Conservation (phyloP, 1,284 basidiomycete species). For the Bondarzewia mesenterica region DNA sequence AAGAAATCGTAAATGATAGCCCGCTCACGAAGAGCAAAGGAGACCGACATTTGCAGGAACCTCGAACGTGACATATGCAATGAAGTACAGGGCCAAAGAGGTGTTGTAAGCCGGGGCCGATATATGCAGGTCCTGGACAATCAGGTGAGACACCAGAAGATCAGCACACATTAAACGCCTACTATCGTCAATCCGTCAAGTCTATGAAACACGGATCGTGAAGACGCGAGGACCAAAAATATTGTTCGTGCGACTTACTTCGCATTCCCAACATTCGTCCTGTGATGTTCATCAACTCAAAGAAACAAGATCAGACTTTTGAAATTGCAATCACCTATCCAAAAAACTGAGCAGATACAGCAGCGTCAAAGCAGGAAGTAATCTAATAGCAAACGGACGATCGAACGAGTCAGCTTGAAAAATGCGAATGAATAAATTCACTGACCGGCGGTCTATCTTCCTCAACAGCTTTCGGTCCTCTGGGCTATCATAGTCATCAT, state of each 20-base stretch:
- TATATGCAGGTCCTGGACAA: slow-evolving; percentile 36
- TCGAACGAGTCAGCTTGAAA: slow-evolving; percentile 14
- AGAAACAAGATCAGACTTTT: not conserved
- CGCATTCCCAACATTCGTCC: slow-evolving; percentile 64
- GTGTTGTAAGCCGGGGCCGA: slow-evolving; percentile 48
- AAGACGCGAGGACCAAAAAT: not conserved
- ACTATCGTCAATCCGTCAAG: slow-evolving; percentile 18
- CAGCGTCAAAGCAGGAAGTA: slow-evolving; percentile 48
- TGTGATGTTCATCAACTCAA: slow-evolving; percentile 14
- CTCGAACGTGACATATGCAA: slow-evolving; percentile 63
- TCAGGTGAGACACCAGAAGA: too few relatives aligned
- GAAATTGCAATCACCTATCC: slow-evolving; percentile 35
- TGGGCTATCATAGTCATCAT: slow-evolving; percentile 4
- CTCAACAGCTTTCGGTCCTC: slow-evolving; percentile 13
- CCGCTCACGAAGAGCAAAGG: slow-evolving; percentile 16
- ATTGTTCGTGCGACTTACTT: slow-evolving; percentile 30
- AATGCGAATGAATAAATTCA: not conserved
- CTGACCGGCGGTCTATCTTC: slow-evolving; percentile 15
- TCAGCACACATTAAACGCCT: too few relatives aligned
- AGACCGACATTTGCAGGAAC: slow-evolving; percentile 52
- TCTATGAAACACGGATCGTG: not conserved
- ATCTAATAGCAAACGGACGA: too few relatives aligned
- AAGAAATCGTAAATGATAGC: not conserved
- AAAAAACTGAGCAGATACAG: slow-evolving; percentile 64
- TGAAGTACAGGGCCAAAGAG: slow-evolving; percentile 55